A percentile compares a stretch with the other conserved stretches of the same genome.
Evolutionary conservation across 2,329 filamentous ascomycete species (phyloP).

Genomic region (Aspergillus puulaauensis): DNA sequence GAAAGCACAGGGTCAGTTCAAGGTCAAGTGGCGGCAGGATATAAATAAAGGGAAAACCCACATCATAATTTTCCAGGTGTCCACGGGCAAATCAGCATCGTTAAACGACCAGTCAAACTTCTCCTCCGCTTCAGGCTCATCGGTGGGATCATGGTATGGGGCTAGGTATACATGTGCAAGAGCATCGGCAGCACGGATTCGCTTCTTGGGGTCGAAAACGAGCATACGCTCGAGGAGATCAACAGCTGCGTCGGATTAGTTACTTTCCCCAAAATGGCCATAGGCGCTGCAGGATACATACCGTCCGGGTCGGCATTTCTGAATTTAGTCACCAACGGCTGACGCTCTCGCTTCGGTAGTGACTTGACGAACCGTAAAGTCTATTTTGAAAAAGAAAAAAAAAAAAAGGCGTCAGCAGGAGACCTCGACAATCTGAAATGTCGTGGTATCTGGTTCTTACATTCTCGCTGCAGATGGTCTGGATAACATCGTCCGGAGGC

Average conservation of each 20-base stretch:
- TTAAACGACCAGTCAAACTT: conserved; percentile 99
- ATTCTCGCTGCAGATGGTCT: conserved; percentile 98
- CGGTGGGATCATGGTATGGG: conserved; percentile 95
- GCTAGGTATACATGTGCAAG: conserved; percentile 90
- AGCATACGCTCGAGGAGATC: conserved; percentile 95
- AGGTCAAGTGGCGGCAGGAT: not conserved
- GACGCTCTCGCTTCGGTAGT: conserved; percentile 88
- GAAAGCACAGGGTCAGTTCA: conserved; percentile 5
- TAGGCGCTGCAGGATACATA: conserved; percentile 43
- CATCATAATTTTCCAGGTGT: conserved; percentile 99
- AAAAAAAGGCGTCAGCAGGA: conserved; percentile 24
- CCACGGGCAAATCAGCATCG: conserved; percentile 92
- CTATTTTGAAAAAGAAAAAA: conserved; percentile 45
- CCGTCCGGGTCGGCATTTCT: conserved; percentile 87
- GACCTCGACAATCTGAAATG: not conserved
- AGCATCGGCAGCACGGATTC: conserved; percentile 81
- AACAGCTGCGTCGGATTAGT: conserved; percentile 61
- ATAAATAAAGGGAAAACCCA: conserved; percentile 47
- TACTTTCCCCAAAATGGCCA: not conserved
- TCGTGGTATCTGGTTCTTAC: conserved; percentile 53
- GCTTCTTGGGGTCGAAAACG: conserved; percentile 96
- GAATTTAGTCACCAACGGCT: conserved; percentile 85
- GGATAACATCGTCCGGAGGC: conserved; percentile 96
- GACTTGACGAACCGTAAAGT: conserved; percentile 97
- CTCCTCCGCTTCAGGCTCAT: conserved; percentile 92